Conservation (phyloP, 148 eudicot species). For the Nyssa sinensis region DNA sequence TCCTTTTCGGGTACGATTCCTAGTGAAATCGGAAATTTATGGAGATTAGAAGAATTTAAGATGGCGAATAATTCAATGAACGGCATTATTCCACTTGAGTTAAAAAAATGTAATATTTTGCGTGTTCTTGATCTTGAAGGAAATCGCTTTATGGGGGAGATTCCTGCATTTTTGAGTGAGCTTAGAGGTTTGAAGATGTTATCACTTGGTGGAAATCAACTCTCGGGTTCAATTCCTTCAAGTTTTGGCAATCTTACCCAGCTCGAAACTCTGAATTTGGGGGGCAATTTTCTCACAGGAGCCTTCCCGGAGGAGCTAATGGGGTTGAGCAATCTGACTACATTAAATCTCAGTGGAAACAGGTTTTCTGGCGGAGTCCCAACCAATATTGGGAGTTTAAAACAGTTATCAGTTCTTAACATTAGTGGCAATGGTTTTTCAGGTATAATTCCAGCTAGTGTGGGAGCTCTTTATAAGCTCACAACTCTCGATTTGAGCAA, state of each 20-base stretch:
- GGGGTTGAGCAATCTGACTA: constrained; percentile 48
- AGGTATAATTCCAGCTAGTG: constrained; percentile 50
- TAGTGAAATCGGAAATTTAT: constrained; percentile 36
- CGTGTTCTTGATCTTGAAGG: constrained; percentile 58
- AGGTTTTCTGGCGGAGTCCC: constrained; percentile 49
- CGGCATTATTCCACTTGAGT: constrained; percentile 52
- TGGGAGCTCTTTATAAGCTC: constrained; percentile 59
- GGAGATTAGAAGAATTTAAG: constrained; percentile 47
- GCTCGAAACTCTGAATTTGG: constrained; percentile 43
- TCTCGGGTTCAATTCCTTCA: constrained; percentile 47
- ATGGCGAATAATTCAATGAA: constrained; percentile 61
- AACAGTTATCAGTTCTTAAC: constrained; percentile 48
- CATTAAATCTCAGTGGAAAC: constrained; percentile 54
- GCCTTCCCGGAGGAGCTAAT: constrained; percentile 43
- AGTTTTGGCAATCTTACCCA: constrained; percentile 32
- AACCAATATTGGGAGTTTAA: constrained; percentile 39
- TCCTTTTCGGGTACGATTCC: constrained; percentile 45
- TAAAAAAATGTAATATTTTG: constrained; percentile 39
- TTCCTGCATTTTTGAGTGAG: constrained; percentile 49
- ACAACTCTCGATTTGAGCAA: constrained; percentile 75
- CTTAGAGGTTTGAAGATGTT: constrained; percentile 45
- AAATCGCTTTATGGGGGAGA: constrained; percentile 47
- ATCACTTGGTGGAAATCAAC: constrained; percentile 54
- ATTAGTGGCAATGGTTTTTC: constrained; percentile 64
- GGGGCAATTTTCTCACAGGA: constrained; percentile 49